These are phyloP conservation scores for Wickerhamomyces bisporus DNA, from an alignment of 805 yeast species.

Conservation along the genomic window DNA sequence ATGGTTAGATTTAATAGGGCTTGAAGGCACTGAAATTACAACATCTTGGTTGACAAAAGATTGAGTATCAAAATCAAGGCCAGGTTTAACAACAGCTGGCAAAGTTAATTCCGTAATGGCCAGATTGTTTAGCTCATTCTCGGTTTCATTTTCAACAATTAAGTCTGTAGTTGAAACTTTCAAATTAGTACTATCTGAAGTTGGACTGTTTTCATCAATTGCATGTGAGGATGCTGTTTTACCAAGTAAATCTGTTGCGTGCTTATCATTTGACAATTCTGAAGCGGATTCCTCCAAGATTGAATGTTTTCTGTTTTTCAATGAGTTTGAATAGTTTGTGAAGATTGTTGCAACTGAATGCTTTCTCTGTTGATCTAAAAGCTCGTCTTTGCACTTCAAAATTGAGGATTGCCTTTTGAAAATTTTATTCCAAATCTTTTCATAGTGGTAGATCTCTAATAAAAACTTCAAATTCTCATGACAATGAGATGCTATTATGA, in stretches of 20 bases:
- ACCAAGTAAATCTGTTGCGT: too few species aligned
- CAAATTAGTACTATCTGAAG: too few species aligned
- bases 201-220: neutral
- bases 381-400: constrained; percentile 25
- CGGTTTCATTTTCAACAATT: too few species aligned
- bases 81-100: constrained; percentile 14
- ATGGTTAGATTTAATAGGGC: neutral
- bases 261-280: neutral
- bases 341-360: constrained; percentile 18
- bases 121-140: too few species aligned
- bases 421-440: constrained; percentile 34
- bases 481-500: constrained; percentile 36
- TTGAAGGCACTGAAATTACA: neutral
- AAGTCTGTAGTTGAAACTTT: too few species aligned
- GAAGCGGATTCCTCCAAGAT: neutral
- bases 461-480: constrained; percentile 41
- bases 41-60: constrained; percentile 16
- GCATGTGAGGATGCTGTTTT: too few species aligned
- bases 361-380: constrained; percentile 11
- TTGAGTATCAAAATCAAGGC: constrained; percentile 17
- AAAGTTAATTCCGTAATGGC: neutral
- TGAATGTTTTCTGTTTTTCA: neutral
- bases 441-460: constrained; percentile 41
- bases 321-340: constrained; percentile 11
- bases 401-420: constrained; percentile 28